phyloP scores from a whole-genome alignment of 768 basidiomycete species.

The Boletus barrowsii region DNA sequence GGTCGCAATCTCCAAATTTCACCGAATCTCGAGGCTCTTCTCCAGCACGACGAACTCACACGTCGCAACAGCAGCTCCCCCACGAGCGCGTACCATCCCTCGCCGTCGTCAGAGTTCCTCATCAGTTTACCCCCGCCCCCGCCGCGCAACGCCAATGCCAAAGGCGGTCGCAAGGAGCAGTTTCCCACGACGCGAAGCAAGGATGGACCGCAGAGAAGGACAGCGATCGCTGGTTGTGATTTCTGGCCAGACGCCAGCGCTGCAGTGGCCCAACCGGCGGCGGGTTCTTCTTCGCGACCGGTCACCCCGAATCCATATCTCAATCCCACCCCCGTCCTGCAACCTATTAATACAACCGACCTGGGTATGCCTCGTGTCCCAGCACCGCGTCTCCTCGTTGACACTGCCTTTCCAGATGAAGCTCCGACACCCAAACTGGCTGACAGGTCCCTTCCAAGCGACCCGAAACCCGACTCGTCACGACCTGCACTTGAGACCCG shows the following conservation, averaged over 20 bases:
- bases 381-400: not conserved
- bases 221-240: slow-evolving; percentile 13
- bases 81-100: slow-evolving; percentile 10
- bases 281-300: slow-evolving; percentile 16
- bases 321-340: slow-evolving; percentile 34
- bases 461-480: not conserved
- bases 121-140: slow-evolving; percentile 35
- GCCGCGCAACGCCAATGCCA: slow-evolving; percentile 24
- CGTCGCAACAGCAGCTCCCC: slow-evolving; percentile 32
- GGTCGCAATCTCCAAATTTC: slow-evolving; percentile 46
- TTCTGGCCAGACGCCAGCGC: slow-evolving; percentile 19
- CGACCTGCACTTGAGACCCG: slow-evolving; percentile 9
- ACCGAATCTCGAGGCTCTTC: slow-evolving; percentile 55
- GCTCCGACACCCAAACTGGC: slow-evolving; percentile 9
- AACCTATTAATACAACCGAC: slow-evolving; percentile 7
- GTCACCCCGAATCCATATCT: slow-evolving; percentile 34
- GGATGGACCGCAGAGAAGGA: slow-evolving; percentile 14
- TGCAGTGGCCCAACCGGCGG: not conserved
- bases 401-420: slow-evolving; percentile 9
- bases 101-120: slow-evolving; percentile 16
- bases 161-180: slow-evolving; percentile 14
- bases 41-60: slow-evolving; percentile 55
- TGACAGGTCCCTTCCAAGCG: not conserved
- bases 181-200: slow-evolving; percentile 15
- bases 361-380: slow-evolving; percentile 13